phyloP scores from a whole-genome alignment of 2,329 filamentous ascomycete genomes.

The Chaetomiaceae sp. region DNA sequence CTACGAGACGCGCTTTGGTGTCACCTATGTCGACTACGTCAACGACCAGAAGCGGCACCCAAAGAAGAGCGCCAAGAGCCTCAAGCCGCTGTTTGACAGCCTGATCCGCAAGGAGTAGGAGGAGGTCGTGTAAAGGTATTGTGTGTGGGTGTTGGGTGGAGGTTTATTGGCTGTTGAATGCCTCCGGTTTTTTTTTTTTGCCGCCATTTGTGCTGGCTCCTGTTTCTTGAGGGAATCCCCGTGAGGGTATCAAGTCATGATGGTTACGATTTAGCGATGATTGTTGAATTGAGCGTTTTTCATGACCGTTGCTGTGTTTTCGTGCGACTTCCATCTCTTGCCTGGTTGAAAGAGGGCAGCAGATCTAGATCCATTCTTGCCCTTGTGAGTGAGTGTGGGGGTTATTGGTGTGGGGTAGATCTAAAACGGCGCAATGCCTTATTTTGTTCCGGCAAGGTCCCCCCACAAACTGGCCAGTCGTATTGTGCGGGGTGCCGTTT shows the following conservation, averaged over 20 bases:
- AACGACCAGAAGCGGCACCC: constrained; percentile 73
- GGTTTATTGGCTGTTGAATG: neutral
- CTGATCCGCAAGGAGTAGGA: constrained; percentile 59
- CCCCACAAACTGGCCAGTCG: neutral
- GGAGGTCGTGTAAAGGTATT: neutral
- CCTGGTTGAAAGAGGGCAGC: too few species aligned
- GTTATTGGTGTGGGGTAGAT: neutral
- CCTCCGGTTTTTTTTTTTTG: neutral
- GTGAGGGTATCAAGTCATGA: constrained; percentile 8
- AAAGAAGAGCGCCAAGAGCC: constrained; percentile 75
- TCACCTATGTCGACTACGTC: constrained; percentile 77
- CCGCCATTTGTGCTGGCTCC: neutral
- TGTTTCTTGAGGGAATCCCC: constrained; percentile 6
- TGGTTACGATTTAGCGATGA: constrained; percentile 11
- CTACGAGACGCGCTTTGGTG: constrained; percentile 81
- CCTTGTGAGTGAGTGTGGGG: too few species aligned
- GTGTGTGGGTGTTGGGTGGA: neutral
- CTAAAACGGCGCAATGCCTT: too few species aligned
- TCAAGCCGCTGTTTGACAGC: constrained; percentile 66
- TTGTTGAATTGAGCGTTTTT: neutral
- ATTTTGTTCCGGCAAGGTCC: neutral
- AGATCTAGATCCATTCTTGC: too few species aligned
- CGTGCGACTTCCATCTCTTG: too few species aligned
- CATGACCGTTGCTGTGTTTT: too few species aligned
- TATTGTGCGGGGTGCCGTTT: neutral